Evolutionary conservation across 371 early-diverging fungal genomes (phyloP), one percentile per base, ranked within the genome.

Genomic region (Saksenaea oblongispora): DNA sequence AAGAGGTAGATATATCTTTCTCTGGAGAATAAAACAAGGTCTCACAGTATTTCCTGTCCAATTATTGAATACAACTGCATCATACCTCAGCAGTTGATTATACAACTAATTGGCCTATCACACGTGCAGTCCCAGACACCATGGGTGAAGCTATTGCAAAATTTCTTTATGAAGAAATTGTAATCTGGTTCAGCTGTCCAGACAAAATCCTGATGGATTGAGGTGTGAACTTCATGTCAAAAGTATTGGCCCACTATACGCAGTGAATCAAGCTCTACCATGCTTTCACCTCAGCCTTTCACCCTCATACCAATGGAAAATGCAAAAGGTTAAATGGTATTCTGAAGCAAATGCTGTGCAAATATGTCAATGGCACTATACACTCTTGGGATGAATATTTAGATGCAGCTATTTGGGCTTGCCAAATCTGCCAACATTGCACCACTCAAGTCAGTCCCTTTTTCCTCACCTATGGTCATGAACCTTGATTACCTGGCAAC

Each of bases 51-150:
- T n/a, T n/a, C n/a, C n/a, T n/a, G n/a, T n/a, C n/a, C n/a, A n/a
- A n/a, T n/a, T n/a, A n/a, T n/a, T n/a, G n/a, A n/a, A n/a, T n/a
- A n/a, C n/a, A n/a, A n/a, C n/a, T n/a, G n/a, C n/a, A n/a, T n/a
- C n/a, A n/a, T n/a, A n/a, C n/a, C n/a, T n/a, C n/a, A n/a, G 79
- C 76, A 2, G 73, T 81, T 1, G 81, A 81, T 58, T 62, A 74
- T 56, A 56, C 71, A 0, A 79, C 76, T 0, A 76, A 67, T 47
- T 81, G 81, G 81, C 60, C 68, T 0, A 58, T 72, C n/a, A 72
- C 74, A 0, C 47, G 62, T 8, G 74, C 80, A 0, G 58, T 78
- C 7, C 74, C 73, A 41, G 66, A 58, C 4, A 73, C 76, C 3
- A 61, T 67, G 1, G 68, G 64, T 41, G 63, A 71, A 34, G 69